phyloP scores from a whole-genome alignment of 257 asterid species.

The Penstemon eatonii region DNA sequence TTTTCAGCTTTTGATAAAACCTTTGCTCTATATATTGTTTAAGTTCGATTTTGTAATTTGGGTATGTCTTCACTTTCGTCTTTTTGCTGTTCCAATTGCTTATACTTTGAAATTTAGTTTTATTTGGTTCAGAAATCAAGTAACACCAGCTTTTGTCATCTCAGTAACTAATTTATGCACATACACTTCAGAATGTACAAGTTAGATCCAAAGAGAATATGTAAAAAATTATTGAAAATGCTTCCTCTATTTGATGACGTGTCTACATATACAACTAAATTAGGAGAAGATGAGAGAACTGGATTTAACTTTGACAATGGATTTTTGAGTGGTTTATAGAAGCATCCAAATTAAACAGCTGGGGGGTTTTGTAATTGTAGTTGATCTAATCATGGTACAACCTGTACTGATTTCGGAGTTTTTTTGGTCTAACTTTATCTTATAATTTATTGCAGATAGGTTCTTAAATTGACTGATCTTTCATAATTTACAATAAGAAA shows the following conservation, averaged over 20 bases:
- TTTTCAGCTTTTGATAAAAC: neutral
- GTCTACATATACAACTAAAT: neutral
- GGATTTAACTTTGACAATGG: neutral
- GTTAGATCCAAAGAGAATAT: no score
- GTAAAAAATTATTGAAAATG: neutral
- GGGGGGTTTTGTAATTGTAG: neutral
- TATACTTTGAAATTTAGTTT: neutral
- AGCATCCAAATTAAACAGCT: no score
- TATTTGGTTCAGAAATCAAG: neutral
- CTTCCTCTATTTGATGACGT: neutral
- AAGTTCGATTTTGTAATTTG: neutral
- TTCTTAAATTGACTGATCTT: slow-evolving; percentile 13
- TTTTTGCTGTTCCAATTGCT: neutral
- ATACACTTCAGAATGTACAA: neutral
- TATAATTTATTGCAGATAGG: slow-evolving; percentile 38
- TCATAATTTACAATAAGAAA: slow-evolving; percentile 2
- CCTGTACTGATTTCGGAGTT: no score
- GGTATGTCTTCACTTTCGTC: neutral
- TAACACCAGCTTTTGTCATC: neutral
- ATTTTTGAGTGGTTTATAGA: neutral
- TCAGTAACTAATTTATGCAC: neutral
- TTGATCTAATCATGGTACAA: neutral
- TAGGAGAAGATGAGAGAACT: neutral
- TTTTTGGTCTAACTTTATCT: neutral
- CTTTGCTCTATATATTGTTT: neutral